phyloP scores from a whole-genome alignment of 768 basidiomycete genomes.

The Psilocybe sp. region DNA sequence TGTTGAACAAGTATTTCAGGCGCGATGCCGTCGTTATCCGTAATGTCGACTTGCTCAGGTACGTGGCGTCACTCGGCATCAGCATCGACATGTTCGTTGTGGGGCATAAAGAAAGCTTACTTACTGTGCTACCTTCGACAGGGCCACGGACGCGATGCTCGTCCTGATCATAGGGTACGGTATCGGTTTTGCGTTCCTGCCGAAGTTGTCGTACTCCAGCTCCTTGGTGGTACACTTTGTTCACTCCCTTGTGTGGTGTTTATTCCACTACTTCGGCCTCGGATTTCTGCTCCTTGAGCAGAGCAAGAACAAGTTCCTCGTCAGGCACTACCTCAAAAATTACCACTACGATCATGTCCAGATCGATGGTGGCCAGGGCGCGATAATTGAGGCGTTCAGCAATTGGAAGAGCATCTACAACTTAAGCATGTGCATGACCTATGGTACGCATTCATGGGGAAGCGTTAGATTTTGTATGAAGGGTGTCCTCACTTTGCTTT shows the following conservation, averaged over 20 bases:
- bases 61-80: conserved; percentile 16
- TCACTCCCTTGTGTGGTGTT: conserved; percentile 83
- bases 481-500: conserved; percentile 4
- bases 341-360: conserved; percentile 73
- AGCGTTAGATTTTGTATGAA: neutral
- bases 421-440: conserved; percentile 91
- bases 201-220: conserved; percentile 43
- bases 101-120: too few species aligned
- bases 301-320: conserved; percentile 82
- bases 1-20: conserved; percentile 87
- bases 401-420: conserved; percentile 97
- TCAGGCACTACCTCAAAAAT: conserved; percentile 91
- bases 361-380: conserved; percentile 66
- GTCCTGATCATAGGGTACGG: conserved; percentile 73
- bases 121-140: conserved; percentile 26
- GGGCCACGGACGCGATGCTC: conserved; percentile 83
- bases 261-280: conserved; percentile 85
- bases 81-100: neutral
- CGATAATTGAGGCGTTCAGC: conserved; percentile 88
- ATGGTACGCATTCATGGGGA: conserved; percentile 47
- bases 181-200: conserved; percentile 55
- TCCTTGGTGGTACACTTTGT: conserved; percentile 69
- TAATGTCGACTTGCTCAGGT: conserved; percentile 88
- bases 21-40: conserved; percentile 79
- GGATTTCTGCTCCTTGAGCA: conserved; percentile 84